A percentile compares a stretch with the other conserved stretches of the same genome.
Conservation (phyloP, 31 red algal genomes). For the Porphyra umbilicalis region DNA sequence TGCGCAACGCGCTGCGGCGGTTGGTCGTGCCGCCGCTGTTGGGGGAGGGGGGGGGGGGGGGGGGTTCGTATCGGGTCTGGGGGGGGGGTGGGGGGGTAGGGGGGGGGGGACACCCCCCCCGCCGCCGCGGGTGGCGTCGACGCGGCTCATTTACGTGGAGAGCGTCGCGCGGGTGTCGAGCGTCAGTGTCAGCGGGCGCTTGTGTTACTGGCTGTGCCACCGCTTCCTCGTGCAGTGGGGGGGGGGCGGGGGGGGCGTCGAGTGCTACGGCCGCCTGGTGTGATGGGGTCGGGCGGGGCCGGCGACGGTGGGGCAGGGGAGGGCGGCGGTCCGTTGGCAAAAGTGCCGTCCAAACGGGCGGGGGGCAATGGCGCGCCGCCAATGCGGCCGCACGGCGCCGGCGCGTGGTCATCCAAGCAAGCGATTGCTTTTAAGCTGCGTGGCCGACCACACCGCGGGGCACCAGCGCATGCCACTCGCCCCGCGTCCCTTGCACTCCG, state of each 20-base stretch:
- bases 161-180: constrained; percentile 65
- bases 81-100: neutral
- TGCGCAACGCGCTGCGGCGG: neutral
- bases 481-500: too few species aligned
- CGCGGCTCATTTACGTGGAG: constrained; percentile 69
- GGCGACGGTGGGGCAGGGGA: neutral
- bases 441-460: too few species aligned
- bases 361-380: too few species aligned
- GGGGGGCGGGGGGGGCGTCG: constrained; percentile 6
- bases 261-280: constrained; percentile 53
- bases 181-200: constrained; percentile 42
- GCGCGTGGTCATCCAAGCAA: too few species aligned
- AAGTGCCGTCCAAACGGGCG: too few species aligned
- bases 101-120: neutral
- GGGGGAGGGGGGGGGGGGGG: neutral
- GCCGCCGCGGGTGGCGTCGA: neutral
- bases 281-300: neutral
- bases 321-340: too few species aligned
- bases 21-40: neutral
- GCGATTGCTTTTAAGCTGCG: too few species aligned
- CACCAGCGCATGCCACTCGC: too few species aligned
- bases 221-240: constrained; percentile 85
- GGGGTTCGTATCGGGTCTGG: neutral
- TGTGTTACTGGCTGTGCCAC: constrained; percentile 54
- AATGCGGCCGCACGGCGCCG: too few species aligned